Evolutionary conservation across 371 early-diverging fungal species (phyloP).

Genomic region (Mucor irregularis): DNA sequence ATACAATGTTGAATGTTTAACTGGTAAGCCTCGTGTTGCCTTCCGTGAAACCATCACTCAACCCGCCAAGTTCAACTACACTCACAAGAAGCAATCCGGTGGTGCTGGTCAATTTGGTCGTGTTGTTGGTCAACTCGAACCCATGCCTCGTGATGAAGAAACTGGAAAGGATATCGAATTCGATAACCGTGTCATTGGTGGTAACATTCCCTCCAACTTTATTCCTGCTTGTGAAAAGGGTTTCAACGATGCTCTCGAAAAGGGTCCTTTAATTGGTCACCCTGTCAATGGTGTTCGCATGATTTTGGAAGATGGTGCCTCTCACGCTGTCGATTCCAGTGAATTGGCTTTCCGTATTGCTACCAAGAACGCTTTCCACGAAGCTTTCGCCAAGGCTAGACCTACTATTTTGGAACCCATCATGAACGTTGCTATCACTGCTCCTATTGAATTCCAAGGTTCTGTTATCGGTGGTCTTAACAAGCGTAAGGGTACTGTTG

Average conservation of each 20-base stretch:
- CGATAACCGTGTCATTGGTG: slow-evolving; percentile 87
- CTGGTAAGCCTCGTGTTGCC: slow-evolving; percentile 96
- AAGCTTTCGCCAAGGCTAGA: slow-evolving; percentile 79
- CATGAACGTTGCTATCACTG: slow-evolving; percentile 92
- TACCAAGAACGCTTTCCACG: slow-evolving; percentile 84
- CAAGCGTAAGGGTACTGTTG: slow-evolving; percentile 95
- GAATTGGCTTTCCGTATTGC: slow-evolving; percentile 97
- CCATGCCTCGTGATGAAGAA: slow-evolving; percentile 64
- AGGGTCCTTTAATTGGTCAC: slow-evolving; percentile 93
- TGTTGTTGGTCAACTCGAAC: slow-evolving; percentile 92
- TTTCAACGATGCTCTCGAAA: slow-evolving; percentile 87
- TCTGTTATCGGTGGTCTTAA: slow-evolving; percentile 89
- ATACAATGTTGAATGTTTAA: slow-evolving; percentile 90
- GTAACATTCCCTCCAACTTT: slow-evolving; percentile 92
- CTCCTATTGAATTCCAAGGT: slow-evolving; percentile 95
- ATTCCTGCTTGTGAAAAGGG: slow-evolving; percentile 98
- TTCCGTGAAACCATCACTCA: slow-evolving; percentile 92
- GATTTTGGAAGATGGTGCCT: slow-evolving; percentile 93
- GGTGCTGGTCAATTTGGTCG: slow-evolving; percentile 97
- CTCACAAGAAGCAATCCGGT: slow-evolving; percentile 98
- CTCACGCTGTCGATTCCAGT: slow-evolving; percentile 95
- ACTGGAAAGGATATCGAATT: slow-evolving; percentile 57
- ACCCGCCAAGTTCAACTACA: slow-evolving; percentile 88
- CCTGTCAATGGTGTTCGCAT: slow-evolving; percentile 86
- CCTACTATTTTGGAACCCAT: slow-evolving; percentile 94